Conservation (phyloP, 1,284 basidiomycete species). For the Trichosporon faecale region DNA sequence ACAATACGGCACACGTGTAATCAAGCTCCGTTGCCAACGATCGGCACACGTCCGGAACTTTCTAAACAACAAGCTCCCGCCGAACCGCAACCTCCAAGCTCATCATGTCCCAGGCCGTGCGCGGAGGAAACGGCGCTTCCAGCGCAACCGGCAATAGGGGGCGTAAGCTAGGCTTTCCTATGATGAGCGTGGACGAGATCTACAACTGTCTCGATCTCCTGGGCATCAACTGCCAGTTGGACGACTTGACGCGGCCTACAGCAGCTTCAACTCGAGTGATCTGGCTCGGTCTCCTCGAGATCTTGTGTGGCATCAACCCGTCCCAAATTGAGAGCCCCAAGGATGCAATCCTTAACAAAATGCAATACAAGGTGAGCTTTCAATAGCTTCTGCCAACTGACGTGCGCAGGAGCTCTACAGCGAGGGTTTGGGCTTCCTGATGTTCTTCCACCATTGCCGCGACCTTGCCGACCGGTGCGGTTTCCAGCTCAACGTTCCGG, state of each 20-base stretch:
- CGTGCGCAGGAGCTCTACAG: conserved; percentile 62
- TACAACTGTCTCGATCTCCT: conserved; percentile 40
- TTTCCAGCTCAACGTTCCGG: conserved; percentile 70
- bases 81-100: background rate
- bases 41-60: no score
- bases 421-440: conserved; percentile 59
- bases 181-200: conserved; percentile 33
- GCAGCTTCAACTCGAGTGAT: conserved; percentile 62
- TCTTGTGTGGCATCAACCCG: conserved; percentile 64
- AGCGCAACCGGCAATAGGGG: conserved; percentile 22
- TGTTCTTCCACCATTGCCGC: conserved; percentile 67
- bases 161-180: conserved; percentile 35
- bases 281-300: conserved; percentile 59
- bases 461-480: conserved; percentile 68
- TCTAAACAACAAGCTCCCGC: no score
- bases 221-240: conserved; percentile 57
- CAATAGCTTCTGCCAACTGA: no score
- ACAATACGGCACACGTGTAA: no score
- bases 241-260: conserved; percentile 68
- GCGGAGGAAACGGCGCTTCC: background rate
- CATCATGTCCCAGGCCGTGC: background rate
- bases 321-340: conserved; percentile 63
- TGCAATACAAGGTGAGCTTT: conserved; percentile 55
- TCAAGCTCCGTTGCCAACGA: no score
- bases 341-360: conserved; percentile 58